A percentile compares a stretch with the other conserved stretches of the same genome.
phyloP scores from a whole-genome alignment of 371 early-diverging fungal genomes.

The Zancudomyces culisetae region DNA sequence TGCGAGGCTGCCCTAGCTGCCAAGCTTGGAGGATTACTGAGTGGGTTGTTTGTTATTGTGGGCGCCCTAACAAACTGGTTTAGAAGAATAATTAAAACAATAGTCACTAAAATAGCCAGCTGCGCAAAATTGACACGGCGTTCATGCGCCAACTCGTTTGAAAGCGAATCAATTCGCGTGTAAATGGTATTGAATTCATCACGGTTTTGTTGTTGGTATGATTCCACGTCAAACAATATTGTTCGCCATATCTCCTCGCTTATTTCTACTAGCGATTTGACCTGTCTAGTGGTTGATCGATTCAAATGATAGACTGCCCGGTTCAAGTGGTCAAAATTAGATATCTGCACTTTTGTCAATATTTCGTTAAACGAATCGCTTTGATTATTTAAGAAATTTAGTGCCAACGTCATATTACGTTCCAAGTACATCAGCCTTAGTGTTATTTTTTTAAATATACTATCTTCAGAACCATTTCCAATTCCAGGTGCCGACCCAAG shows the following conservation, averaged over 20 bases:
- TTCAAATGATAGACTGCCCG: conserved; percentile 38
- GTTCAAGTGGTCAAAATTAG: conserved; percentile 36
- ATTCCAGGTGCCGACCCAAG: background rate
- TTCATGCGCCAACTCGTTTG: conserved; percentile 44
- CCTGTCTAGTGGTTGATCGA: conserved; percentile 33
- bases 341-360: conserved; percentile 36
- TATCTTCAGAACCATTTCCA: conserved; percentile 29
- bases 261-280: conserved; percentile 31
- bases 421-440: conserved; percentile 61
- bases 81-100: conserved; percentile 31
- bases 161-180: conserved; percentile 27
- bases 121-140: conserved; percentile 38
- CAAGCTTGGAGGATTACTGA: background rate
- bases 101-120: conserved; percentile 27
- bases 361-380: conserved; percentile 55
- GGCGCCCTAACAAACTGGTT: background rate
- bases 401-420: conserved; percentile 53
- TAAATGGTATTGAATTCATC: conserved; percentile 28
- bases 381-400: conserved; percentile 69
- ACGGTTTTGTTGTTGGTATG: conserved; percentile 26
- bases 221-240: conserved; percentile 22
- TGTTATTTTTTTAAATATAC: conserved; percentile 79
- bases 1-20: too few relatives aligned
- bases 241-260: conserved; percentile 33
- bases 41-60: background rate